Percentiles rank a stretch among this genome's conserved stretches.
These are phyloP conservation scores for Chamaenerion angustifolium DNA, from an alignment of 345 rosid species.

Conservation along the genomic window DNA sequence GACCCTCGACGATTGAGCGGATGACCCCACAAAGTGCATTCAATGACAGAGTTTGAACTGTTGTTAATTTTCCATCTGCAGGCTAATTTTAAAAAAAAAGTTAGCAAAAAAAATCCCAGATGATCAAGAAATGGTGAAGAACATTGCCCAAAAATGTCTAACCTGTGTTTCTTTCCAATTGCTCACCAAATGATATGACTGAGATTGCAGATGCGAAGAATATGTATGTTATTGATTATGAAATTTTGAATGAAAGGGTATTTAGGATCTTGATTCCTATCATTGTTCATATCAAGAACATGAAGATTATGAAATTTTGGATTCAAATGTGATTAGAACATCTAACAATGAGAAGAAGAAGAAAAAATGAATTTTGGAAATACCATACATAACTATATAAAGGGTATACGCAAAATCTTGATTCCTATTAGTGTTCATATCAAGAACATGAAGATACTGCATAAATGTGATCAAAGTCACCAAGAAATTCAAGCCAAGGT, in stretches of 20 bases:
- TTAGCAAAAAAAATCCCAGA: slow-evolving; percentile 2
- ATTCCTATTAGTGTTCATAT: no score
- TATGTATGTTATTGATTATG: slow-evolving; percentile 60
- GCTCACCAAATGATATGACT: slow-evolving; percentile 54
- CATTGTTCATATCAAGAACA: no score
- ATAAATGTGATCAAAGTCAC: no score
- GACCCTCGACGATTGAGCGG: slow-evolving; percentile 46
- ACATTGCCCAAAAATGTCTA: background rate
- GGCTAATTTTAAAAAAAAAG: background rate
- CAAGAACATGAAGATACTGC: no score
- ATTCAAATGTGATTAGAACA: no score
- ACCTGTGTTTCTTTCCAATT: slow-evolving; percentile 43
- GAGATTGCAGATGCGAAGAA: slow-evolving; percentile 57
- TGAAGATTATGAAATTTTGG: no score
- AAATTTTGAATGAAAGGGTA: slow-evolving; percentile 24
- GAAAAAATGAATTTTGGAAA: no score
- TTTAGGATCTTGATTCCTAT: no score
- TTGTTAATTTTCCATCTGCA: slow-evolving; percentile 42
- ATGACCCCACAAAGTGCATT: slow-evolving; percentile 45
- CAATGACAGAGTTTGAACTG: slow-evolving; percentile 51
- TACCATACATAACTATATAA: no score
- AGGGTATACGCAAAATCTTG: no score
- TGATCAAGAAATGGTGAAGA: background rate
- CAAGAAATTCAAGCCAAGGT: background rate
- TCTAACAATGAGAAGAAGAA: no score